Evolutionary conservation across 306 rosid genomes (phyloP).

Genomic region (Casuarina cunninghamiana): DNA sequence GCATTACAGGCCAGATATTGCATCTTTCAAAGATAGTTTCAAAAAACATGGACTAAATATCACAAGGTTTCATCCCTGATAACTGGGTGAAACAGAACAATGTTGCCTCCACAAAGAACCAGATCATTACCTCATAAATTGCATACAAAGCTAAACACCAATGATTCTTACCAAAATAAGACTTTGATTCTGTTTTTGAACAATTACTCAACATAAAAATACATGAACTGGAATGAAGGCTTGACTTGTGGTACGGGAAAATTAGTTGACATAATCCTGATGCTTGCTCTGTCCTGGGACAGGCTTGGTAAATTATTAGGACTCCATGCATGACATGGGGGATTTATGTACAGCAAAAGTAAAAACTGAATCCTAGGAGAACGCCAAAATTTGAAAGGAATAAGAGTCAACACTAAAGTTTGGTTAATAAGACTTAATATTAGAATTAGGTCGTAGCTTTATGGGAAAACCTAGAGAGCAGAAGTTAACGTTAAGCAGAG

Average conservation of each 20-base stretch:
- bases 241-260: neutral
- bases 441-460: neutral
- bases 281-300: neutral
- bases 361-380: neutral
- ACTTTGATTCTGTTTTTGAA: neutral
- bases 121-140: neutral
- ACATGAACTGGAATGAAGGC: neutral
- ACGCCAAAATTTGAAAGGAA: slow-evolving; percentile 9
- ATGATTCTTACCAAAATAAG: neutral
- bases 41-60: neutral
- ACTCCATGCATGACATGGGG: neutral
- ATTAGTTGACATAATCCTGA: neutral
- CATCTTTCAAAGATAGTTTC: neutral
- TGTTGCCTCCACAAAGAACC: neutral
- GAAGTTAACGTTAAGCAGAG: neutral
- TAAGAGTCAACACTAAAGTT: neutral
- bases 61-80: neutral
- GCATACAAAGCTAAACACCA: neutral
- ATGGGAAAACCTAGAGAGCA: slow-evolving; percentile 1
- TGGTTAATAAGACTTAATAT: neutral
- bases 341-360: neutral
- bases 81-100: neutral
- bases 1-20: neutral
- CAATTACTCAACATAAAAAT: neutral
- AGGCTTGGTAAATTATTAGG: neutral